Conservation (phyloP, 2,329 filamentous ascomycete genomes). For the Taxawa tesnikishii region DNA sequence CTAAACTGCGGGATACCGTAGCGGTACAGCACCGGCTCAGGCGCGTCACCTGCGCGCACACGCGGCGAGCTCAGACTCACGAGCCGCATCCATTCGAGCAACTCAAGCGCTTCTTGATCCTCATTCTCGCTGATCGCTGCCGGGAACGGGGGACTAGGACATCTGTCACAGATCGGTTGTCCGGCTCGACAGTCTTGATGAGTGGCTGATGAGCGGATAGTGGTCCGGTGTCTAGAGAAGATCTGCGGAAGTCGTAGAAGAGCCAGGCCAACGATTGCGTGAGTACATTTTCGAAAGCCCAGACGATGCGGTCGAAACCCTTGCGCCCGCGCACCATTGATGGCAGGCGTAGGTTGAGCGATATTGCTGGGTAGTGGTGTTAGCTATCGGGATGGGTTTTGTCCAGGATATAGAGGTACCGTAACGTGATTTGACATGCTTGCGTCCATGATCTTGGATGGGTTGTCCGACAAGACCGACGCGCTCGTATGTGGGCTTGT, state of each 20-base stretch:
- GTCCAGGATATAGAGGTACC: constrained; percentile 34
- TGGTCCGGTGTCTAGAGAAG: constrained; percentile 6
- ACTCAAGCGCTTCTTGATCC: constrained; percentile 50
- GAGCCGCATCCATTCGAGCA: constrained; percentile 69
- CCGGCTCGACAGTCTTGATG: constrained; percentile 14
- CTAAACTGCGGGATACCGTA: constrained; percentile 45
- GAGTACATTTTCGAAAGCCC: constrained; percentile 70
- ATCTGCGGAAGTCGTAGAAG: constrained; percentile 48
- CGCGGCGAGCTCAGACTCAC: constrained; percentile 54
- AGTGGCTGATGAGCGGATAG: constrained; percentile 20
- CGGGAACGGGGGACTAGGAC: constrained; percentile 17
- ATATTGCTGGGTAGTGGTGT: constrained; percentile 46
- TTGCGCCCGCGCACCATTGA: constrained; percentile 77
- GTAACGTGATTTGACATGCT: constrained; percentile 61
- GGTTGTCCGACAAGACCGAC: constrained; percentile 68
- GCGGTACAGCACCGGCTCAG: constrained; percentile 58
- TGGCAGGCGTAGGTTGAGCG: constrained; percentile 59
- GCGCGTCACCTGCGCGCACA: constrained; percentile 40
- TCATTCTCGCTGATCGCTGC: constrained; percentile 28
- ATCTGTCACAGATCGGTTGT: constrained; percentile 13
- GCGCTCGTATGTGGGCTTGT: constrained; percentile 70
- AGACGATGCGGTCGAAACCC: constrained; percentile 64
- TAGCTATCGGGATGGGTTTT: background rate
- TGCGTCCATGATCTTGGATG: constrained; percentile 43
- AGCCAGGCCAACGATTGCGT: constrained; percentile 60